Conservation (phyloP, 2,329 filamentous ascomycete species). For the Elsinoe ampelina region DNA sequence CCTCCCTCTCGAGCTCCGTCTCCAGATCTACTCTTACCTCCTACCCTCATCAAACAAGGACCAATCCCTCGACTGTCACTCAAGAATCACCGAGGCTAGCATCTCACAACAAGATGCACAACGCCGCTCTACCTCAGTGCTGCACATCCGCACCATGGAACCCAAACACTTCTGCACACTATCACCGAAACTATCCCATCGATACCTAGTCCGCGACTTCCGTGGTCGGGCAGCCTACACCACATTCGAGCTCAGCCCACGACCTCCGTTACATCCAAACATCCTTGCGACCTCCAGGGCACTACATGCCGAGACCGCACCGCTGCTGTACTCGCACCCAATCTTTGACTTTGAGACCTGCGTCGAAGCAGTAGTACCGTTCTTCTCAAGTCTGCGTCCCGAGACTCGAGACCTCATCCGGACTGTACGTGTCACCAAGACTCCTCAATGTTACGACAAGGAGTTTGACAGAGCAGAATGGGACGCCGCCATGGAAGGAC, state of each 20-base stretch:
- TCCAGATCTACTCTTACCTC: conserved; percentile 38
- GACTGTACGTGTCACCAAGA: conserved; percentile 47
- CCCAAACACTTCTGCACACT: conserved; percentile 29
- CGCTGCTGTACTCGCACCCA: conserved; percentile 47
- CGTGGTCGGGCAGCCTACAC: conserved; percentile 48
- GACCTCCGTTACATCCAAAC: conserved; percentile 20
- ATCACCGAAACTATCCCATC: conserved; percentile 33
- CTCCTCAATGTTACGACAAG: conserved; percentile 43
- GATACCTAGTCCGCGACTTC: conserved; percentile 33
- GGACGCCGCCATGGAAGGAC: conserved; percentile 42
- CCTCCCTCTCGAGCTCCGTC: conserved; percentile 37
- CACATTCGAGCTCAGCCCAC: conserved; percentile 33
- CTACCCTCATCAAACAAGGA: conserved; percentile 30
- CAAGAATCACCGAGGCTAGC: conserved; percentile 23
- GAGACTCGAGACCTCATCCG: conserved; percentile 40
- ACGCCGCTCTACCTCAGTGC: conserved; percentile 24
- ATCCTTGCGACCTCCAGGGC: conserved; percentile 27
- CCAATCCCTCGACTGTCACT: conserved; percentile 21
- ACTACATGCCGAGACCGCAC: conserved; percentile 47
- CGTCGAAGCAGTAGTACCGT: conserved; percentile 52
- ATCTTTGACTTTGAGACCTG: conserved; percentile 51
- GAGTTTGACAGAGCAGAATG: conserved; percentile 50
- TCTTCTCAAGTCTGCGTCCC: conserved; percentile 48
- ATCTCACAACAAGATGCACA: background rate
- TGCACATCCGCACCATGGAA: conserved; percentile 37